phyloP scores from a whole-genome alignment of 805 yeast species.

The Nakazawaea ishiwadae region DNA sequence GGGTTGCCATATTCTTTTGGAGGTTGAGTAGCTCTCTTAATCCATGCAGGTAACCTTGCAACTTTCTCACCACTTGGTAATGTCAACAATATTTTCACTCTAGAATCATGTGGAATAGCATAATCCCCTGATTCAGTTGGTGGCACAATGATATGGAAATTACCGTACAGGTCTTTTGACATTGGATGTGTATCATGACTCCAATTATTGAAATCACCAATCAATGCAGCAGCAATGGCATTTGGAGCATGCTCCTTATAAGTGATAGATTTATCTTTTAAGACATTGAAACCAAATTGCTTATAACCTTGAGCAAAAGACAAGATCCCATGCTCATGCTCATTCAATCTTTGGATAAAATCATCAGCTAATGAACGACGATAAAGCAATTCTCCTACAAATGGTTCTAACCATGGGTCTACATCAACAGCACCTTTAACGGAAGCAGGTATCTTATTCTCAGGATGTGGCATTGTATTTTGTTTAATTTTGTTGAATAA shows the following conservation, averaged over 20 bases:
- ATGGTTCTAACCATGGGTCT: slow-evolving; percentile 89
- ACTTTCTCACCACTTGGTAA: slow-evolving; percentile 64
- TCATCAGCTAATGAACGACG: slow-evolving; percentile 63
- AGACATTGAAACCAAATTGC: slow-evolving; percentile 71
- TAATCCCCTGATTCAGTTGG: slow-evolving; percentile 48
- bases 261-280: slow-evolving; percentile 46
- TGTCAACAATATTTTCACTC: slow-evolving; percentile 65
- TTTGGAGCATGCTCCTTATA: slow-evolving; percentile 91
- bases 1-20: slow-evolving; percentile 40
- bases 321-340: slow-evolving; percentile 59
- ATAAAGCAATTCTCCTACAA: slow-evolving; percentile 56
- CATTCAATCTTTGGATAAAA: slow-evolving; percentile 53
- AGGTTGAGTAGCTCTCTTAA: slow-evolving; percentile 74
- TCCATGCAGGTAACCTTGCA: slow-evolving; percentile 89
- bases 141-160: slow-evolving; percentile 59
- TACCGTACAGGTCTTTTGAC: slow-evolving; percentile 62
- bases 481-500: too few relatives aligned
- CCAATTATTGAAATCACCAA: slow-evolving; percentile 94
- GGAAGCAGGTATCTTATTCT: slow-evolving; percentile 17
- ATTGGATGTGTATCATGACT: slow-evolving; percentile 49
- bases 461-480: background rate
- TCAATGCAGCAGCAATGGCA: slow-evolving; percentile 68
- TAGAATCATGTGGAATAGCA: slow-evolving; percentile 78
- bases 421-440: slow-evolving; percentile 60
- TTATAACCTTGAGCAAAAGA: slow-evolving; percentile 75